These are phyloP conservation scores for Lotus japonicus DNA, from an alignment of 306 rosid genomes.

Conservation along the genomic window DNA sequence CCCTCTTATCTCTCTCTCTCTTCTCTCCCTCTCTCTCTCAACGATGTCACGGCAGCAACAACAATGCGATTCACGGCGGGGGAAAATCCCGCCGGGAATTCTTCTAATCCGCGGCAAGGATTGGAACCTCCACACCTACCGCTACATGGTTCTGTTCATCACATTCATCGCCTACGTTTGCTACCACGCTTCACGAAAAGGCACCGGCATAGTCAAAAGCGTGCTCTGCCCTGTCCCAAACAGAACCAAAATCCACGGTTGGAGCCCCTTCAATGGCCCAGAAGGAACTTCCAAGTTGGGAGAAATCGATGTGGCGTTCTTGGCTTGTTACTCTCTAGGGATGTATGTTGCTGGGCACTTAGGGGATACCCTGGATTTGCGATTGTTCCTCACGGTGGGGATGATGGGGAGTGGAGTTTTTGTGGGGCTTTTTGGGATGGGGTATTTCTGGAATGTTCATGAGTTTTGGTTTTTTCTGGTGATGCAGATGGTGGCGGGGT, in stretches of 20 bases:
- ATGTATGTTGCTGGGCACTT: slow-evolving; percentile 75
- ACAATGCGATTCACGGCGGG: slow-evolving; percentile 22
- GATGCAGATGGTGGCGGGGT: slow-evolving; percentile 73
- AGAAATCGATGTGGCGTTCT: slow-evolving; percentile 68
- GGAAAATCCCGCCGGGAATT: slow-evolving; percentile 54
- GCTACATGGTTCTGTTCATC: slow-evolving; percentile 47
- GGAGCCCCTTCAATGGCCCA: slow-evolving; percentile 60
- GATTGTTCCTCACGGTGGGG: slow-evolving; percentile 51
- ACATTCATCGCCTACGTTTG: slow-evolving; percentile 72
- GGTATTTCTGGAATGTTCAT: slow-evolving; percentile 59
- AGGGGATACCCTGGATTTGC: slow-evolving; percentile 60
- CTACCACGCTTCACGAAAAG: slow-evolving; percentile 78
- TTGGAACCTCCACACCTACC: slow-evolving; percentile 46
- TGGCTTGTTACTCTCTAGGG: slow-evolving; percentile 61
- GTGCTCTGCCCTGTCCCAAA: slow-evolving; percentile 47
- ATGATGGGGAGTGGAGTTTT: slow-evolving; percentile 80
- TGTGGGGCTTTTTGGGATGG: slow-evolving; percentile 65
- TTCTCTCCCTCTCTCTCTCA: no score
- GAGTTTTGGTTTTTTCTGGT: slow-evolving; percentile 48
- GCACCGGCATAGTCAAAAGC: slow-evolving; percentile 63
- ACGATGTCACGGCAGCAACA: slow-evolving; percentile 9
- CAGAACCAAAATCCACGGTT: slow-evolving; percentile 15
- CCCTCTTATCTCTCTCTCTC: slow-evolving; percentile 15
- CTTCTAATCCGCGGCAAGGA: slow-evolving; percentile 41
- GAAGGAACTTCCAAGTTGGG: slow-evolving; percentile 65